These are phyloP conservation scores for Ogataea hybrid DNA, from an alignment of 1,139 yeast species.

Conservation along the genomic window DNA sequence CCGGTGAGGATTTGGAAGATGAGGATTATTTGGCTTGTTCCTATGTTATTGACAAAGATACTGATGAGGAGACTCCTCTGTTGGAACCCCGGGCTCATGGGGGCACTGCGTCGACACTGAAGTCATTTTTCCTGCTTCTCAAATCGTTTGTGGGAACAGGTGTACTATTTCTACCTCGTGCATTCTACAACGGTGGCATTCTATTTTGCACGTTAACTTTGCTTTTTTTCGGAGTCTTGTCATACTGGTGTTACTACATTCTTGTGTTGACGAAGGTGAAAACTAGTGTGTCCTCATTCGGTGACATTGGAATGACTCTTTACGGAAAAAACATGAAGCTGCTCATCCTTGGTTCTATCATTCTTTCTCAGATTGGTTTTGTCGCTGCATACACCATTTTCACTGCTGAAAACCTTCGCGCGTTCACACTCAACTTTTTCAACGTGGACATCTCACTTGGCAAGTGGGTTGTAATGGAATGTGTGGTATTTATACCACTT, in stretches of 20 bases:
- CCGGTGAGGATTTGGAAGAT: slow-evolving; percentile 76
- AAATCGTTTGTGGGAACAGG: slow-evolving; percentile 81
- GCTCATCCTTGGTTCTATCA: slow-evolving; percentile 58
- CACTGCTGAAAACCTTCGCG: slow-evolving; percentile 64
- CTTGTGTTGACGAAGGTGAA: slow-evolving; percentile 55
- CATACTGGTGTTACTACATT: slow-evolving; percentile 68
- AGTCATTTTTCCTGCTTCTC: slow-evolving; percentile 64
- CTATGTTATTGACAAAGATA: slow-evolving; percentile 33
- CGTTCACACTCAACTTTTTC: slow-evolving; percentile 52
- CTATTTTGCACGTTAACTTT: slow-evolving; percentile 53
- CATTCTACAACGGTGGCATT: slow-evolving; percentile 73
- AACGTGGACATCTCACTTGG: slow-evolving; percentile 36
- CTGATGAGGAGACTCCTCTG: slow-evolving; percentile 48
- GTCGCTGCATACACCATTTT: slow-evolving; percentile 75
- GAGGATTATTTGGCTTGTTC: slow-evolving; percentile 61
- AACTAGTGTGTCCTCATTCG: slow-evolving; percentile 66
- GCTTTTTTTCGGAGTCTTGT: slow-evolving; percentile 58
- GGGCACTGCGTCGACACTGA: slow-evolving; percentile 66
- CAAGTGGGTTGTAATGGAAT: slow-evolving; percentile 51
- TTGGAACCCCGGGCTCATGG: slow-evolving; percentile 25
- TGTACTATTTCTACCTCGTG: slow-evolving; percentile 70
- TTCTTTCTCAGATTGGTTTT: slow-evolving; percentile 71
- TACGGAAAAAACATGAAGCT: slow-evolving; percentile 62
- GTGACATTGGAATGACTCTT: slow-evolving; percentile 65
- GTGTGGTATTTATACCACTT: slow-evolving; percentile 61